Evolutionary conservation across 208 protist genomes (phyloP).

Genomic region (Trypanosoma boissoni): DNA sequence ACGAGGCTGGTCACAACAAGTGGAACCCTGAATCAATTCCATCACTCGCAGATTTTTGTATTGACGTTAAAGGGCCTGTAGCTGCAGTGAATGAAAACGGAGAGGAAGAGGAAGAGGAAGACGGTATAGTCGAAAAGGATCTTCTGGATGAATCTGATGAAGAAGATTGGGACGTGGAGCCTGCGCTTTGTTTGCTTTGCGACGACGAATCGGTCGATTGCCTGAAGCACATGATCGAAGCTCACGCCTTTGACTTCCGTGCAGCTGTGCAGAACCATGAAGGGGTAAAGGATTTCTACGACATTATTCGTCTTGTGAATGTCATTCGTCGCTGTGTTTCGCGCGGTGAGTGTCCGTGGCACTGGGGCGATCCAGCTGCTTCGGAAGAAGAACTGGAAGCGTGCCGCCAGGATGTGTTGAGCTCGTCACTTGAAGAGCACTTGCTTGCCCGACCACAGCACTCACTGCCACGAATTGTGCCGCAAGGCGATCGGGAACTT

Average conservation of each 20-base stretch:
- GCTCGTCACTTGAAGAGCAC: slow-evolving; percentile 43
- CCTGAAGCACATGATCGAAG: slow-evolving; percentile 50
- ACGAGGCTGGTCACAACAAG: slow-evolving; percentile 21
- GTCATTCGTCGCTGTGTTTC: slow-evolving; percentile 48
- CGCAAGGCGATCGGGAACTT: slow-evolving; percentile 36
- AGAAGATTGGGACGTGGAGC: slow-evolving; percentile 48
- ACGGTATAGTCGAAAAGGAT: slow-evolving; percentile 25
- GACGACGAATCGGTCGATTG: slow-evolving; percentile 31
- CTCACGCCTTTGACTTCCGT: slow-evolving; percentile 56
- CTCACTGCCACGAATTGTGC: slow-evolving; percentile 42
- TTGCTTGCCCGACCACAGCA: slow-evolving; percentile 32
- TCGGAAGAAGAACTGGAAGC: slow-evolving; percentile 29
- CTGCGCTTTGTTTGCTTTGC: slow-evolving; percentile 66
- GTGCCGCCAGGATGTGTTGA: slow-evolving; percentile 16
- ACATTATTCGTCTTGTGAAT: slow-evolving; percentile 80
- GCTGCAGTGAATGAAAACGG: too few relatives aligned
- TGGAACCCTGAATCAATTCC: slow-evolving; percentile 60
- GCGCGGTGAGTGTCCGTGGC: slow-evolving; percentile 25
- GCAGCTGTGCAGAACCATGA: slow-evolving; percentile 29
- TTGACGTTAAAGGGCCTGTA: slow-evolving; percentile 18
- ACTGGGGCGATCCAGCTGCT: slow-evolving; percentile 18
- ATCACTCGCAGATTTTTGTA: slow-evolving; percentile 35
- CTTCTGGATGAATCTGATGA: slow-evolving; percentile 18
- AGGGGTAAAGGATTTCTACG: slow-evolving; percentile 66
- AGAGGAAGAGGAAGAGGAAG: slow-evolving; percentile 20